Conservation (phyloP, 441 rosid genomes). For the Pelargonium citronellum region DNA sequence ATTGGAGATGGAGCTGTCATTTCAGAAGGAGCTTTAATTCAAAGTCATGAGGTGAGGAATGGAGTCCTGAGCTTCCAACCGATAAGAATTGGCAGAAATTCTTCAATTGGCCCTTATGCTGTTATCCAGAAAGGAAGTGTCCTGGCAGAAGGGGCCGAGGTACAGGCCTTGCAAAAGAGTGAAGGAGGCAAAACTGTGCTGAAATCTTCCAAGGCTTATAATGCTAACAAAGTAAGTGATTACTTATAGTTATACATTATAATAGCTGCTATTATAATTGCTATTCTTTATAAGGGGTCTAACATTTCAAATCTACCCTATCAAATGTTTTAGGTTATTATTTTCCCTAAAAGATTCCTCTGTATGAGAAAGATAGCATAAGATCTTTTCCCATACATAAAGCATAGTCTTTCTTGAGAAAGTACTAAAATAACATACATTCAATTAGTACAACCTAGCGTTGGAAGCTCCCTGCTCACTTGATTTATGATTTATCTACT, state of each 20-base stretch:
- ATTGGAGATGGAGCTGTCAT: slow-evolving; percentile 61
- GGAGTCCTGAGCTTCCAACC: slow-evolving; percentile 49
- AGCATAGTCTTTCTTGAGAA: not conserved
- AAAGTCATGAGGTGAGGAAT: slow-evolving; percentile 58
- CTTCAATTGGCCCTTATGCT: slow-evolving; percentile 54
- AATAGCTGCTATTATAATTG: not conserved
- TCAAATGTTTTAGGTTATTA: not conserved
- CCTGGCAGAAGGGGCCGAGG: slow-evolving; percentile 41
- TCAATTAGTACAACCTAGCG: not conserved
- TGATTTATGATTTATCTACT: not conserved
- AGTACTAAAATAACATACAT: not conserved
- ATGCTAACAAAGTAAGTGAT: slow-evolving; percentile 31
- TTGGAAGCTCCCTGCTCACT: not conserved
- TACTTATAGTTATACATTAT: not conserved
- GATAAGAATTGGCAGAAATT: slow-evolving; percentile 43
- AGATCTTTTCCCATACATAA: not conserved
- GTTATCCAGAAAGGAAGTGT: slow-evolving; percentile 59
- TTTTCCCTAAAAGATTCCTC: not conserved
- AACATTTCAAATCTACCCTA: not conserved
- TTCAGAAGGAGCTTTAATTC: slow-evolving; percentile 60
- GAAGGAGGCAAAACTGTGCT: slow-evolving; percentile 35
- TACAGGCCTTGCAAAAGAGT: slow-evolving; percentile 46
- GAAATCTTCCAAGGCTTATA: slow-evolving; percentile 27
- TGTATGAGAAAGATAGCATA: not conserved
- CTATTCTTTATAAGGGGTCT: not conserved